Conservation (phyloP, 2,329 filamentous ascomycete genomes). For the Beauveria sp. region DNA sequence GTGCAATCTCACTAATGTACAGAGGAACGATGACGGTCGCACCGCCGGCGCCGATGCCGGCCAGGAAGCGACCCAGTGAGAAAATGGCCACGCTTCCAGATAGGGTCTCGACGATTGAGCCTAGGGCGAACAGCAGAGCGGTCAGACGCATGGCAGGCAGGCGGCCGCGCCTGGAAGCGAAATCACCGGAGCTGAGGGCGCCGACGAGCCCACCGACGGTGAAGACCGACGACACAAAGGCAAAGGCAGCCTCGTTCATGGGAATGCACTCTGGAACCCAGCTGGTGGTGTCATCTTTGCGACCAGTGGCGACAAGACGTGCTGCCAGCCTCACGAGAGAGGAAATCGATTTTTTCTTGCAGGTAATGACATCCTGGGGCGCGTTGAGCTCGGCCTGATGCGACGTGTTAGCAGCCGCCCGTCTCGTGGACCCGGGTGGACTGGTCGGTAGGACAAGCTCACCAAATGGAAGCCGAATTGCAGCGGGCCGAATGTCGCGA, state of each 20-base stretch:
- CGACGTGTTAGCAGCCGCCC: constrained; percentile 11
- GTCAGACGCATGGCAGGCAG: constrained; percentile 70
- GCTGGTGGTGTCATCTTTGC: background rate
- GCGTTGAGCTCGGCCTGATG: constrained; percentile 80
- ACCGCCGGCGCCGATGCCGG: constrained; percentile 78
- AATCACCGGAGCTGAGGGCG: constrained; percentile 69
- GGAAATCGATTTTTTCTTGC: constrained; percentile 49
- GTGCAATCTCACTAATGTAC: constrained; percentile 88
- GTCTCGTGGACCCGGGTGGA: background rate
- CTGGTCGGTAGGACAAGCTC: constrained; percentile 23
- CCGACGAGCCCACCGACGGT: constrained; percentile 83
- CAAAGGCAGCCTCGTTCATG: constrained; percentile 77
- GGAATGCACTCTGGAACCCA: constrained; percentile 70
- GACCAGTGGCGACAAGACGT: background rate
- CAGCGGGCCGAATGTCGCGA: constrained; percentile 77
- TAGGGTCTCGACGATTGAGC: constrained; percentile 68
- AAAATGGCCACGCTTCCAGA: constrained; percentile 61
- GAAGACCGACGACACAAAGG: constrained; percentile 82
- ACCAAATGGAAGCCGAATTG: constrained; percentile 95
- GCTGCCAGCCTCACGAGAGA: constrained; percentile 20
- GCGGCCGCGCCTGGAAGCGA: constrained; percentile 72
- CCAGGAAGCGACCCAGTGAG: constrained; percentile 66
- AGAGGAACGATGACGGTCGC: constrained; percentile 89
- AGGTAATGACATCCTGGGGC: constrained; percentile 88
- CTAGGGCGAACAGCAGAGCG: constrained; percentile 66